Conservation (phyloP, 371 early-diverging fungal species). For the Conidiobolus incongruus region DNA sequence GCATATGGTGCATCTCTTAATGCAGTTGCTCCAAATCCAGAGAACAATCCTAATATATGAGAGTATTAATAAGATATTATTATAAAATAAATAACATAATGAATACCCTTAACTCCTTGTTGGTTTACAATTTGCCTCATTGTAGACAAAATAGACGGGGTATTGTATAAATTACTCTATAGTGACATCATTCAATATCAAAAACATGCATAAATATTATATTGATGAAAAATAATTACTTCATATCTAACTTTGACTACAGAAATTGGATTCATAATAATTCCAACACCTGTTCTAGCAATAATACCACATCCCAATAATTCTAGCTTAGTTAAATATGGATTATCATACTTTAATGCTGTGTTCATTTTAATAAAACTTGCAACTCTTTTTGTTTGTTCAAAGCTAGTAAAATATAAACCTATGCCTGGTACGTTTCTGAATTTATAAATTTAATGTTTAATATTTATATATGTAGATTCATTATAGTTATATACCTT, state of each 20-base stretch:
- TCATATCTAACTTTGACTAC: constrained; percentile 86
- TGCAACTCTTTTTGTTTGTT: constrained; percentile 9
- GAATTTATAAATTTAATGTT: not conserved
- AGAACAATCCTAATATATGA: constrained; percentile 41
- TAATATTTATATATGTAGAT: not conserved
- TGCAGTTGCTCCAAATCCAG: constrained; percentile 77
- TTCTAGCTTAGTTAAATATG: constrained; percentile 17
- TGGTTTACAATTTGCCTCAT: constrained; percentile 23
- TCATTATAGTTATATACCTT: constrained; percentile 18
- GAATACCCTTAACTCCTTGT: constrained; percentile 29
- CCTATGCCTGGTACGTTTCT: constrained; percentile 75
- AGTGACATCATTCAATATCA: not conserved
- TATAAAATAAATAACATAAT: not conserved
- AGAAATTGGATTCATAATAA: constrained; percentile 84
- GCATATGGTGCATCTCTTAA: constrained; percentile 89
- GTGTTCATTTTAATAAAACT: constrained; percentile 12
- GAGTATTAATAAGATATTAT: not conserved
- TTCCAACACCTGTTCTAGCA: constrained; percentile 67
- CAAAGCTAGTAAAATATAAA: constrained; percentile 41
- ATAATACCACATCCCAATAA: constrained; percentile 56
- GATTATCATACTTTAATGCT: constrained; percentile 8
- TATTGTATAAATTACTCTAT: constrained; percentile 2
- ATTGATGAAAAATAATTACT: constrained; percentile 14
- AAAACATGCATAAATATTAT: not conserved
- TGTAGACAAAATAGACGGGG: constrained; percentile 17